Evolutionary conservation across 1,139 yeast genomes (phyloP), one percentile per base, ranked within the genome.

Genomic region (Ashbya aceris): DNA sequence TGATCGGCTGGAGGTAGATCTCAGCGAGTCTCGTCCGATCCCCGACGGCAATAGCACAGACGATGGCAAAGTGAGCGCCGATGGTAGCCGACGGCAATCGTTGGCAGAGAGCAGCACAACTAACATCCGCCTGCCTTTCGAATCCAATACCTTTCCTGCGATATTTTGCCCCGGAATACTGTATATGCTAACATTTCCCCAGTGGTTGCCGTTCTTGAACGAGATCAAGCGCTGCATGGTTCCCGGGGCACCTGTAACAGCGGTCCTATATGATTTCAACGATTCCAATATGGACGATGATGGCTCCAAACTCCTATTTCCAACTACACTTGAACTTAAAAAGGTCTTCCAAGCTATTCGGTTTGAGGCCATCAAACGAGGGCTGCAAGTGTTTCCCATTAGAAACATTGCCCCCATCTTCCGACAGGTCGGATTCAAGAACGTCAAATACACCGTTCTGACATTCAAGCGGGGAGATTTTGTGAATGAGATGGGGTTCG

Each of bases 191-290:
- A 43, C 56, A 20, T 47, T 50, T 34, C 51, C 49, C 8, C 55
- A 52, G 36, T 60, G 64, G 64, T 49, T 45, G 33, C 42, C 49
- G 8, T 38, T 60, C n/a, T 38, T 55, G 9, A 45, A 51, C 30
- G 64, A 60, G 40, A 44, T 58, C 31, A 47, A 42, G 35, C 49
- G 64, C 33, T 48, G 53, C 40, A 39, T 56, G 10, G 44, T 46
- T 11, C 62, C 61, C 12, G 61, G 58, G 10, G 64, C 63, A 3
- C 55, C 53, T 42, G 45, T 54, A 2, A 42, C 55, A n/a, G 55
- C 54, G 4, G 42, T 50, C 3, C 49, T 49, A 8, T 38, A 46
- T 23, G 62, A 60, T 43, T 38, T 58, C 14, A 46, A 50, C n/a
- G 40, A 52, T 12, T 49, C 58, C 2, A 57, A 55, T 36, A 45